Conservation (phyloP, 345 rosid species). For the Acer campestre region DNA sequence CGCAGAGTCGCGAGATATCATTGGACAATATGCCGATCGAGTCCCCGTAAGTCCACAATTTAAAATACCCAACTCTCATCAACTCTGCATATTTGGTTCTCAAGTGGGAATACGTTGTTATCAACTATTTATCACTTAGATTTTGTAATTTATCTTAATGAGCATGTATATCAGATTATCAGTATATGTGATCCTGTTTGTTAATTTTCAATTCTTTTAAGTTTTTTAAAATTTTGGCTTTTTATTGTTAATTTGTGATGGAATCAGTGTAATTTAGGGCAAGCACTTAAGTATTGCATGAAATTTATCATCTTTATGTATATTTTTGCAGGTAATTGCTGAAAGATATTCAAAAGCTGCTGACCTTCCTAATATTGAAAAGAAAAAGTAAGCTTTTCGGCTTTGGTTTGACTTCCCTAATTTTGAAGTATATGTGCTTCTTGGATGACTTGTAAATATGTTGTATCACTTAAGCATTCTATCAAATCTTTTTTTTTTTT, state of each 20-base stretch:
- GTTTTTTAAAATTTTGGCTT: background rate
- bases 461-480: background rate
- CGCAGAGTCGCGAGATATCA: constrained; percentile 56
- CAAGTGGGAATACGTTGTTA: background rate
- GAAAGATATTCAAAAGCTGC: constrained; percentile 73
- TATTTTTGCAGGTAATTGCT: constrained; percentile 59
- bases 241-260: background rate
- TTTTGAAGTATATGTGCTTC: background rate
- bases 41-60: constrained; percentile 52
- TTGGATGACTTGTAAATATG: background rate
- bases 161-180: background rate
- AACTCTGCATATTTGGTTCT: background rate
- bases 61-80: background rate
- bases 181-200: background rate
- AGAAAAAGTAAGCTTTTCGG: constrained; percentile 60
- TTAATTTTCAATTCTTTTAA: too few species aligned
- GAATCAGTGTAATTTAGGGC: background rate
- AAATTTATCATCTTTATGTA: background rate
- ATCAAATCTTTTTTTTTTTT: background rate
- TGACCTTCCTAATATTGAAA: constrained; percentile 76
- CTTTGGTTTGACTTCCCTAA: background rate
- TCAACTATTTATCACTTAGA: background rate
- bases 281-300: background rate
- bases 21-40: constrained; percentile 57
- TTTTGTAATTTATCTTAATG: background rate